phyloP scores from a whole-genome alignment of 768 basidiomycete genomes.

The Podaxis sp. region DNA sequence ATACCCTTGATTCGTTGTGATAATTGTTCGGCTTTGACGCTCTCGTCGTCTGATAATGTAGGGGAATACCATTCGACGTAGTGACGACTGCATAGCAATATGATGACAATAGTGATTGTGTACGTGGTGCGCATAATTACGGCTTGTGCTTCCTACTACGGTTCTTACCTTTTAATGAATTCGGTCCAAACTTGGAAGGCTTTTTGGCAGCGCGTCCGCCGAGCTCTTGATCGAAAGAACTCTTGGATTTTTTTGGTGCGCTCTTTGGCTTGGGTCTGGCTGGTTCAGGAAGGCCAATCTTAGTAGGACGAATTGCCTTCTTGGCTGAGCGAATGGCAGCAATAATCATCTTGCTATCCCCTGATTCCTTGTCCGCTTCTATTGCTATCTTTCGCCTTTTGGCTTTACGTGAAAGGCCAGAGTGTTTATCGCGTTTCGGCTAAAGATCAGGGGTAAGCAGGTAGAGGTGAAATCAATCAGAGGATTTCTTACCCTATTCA shows the following conservation, averaged over 20 bases:
- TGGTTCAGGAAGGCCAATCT: constrained; percentile 54
- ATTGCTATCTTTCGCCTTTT: constrained; percentile 86
- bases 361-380: constrained; percentile 70
- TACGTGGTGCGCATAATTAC: background rate
- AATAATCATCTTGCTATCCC: constrained; percentile 48
- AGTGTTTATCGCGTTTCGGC: constrained; percentile 73
- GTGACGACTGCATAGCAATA: background rate
- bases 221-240: constrained; percentile 54
- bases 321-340: constrained; percentile 88
- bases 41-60: background rate
- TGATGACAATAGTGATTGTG: background rate
- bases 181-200: background rate
- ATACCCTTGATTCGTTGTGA: constrained; percentile 5
- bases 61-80: background rate
- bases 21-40: background rate
- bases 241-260: constrained; percentile 25
- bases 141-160: background rate
- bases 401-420: constrained; percentile 81
- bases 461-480: constrained; percentile 2
- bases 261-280: constrained; percentile 27
- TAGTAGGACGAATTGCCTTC: constrained; percentile 65
- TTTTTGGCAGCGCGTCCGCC: background rate
- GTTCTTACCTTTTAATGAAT: constrained; percentile 1
- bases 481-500: constrained; percentile 35
- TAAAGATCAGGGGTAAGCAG: constrained; percentile 21